Evolutionary conservation across 176 grass and related monocot genomes (phyloP), one percentile per base, ranked within the genome.

Genomic region (Carex cristatella): DNA sequence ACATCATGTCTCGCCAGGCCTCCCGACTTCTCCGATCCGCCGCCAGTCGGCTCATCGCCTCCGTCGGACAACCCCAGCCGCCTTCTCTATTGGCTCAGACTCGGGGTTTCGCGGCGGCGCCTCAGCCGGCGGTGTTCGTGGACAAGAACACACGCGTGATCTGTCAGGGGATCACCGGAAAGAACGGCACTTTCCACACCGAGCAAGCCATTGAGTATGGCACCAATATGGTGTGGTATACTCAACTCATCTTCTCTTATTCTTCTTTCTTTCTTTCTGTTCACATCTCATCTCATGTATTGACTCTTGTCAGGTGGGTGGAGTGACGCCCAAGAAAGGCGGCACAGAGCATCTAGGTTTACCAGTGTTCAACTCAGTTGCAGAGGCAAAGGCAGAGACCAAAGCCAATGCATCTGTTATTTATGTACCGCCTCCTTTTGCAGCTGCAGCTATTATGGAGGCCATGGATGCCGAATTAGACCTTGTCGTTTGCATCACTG

Each of bases 141-240:
- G 97, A 99, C 87, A 99, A 99, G 90, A 99, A 92, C 93, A 99
- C 97, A 82, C 97, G 97, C 81, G 97, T 99, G 86, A 94, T 99
- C 86, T 99, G 96, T 88, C 96, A 99, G 87, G 96, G 96, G 75
- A 99, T 99, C 89, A 99, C 96, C 65, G 93, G 96, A 30, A 99
- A 96, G 89, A 99, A 99, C 81, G 96, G 96, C 42, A 99, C 96
- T 48, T 99, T 99, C 87, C 96, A 99, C 90, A 99, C 96, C 81
- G 96, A 99, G 84, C 96, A 99, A 82, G 96, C 96, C 90, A 95
- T 99, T 88, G 96, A 99, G 87, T 99, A 95, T 19, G 96, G 96
- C 44, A 99, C 96, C 70, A 99, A 95, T 76, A 99, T 99, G 96
- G 93, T 98, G 5, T 40, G 38, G 38, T 6, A 40, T 6, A 5